Evolutionary conservation across 176 grass and related monocot species (phyloP).

Genomic region (Puya raimondii): DNA sequence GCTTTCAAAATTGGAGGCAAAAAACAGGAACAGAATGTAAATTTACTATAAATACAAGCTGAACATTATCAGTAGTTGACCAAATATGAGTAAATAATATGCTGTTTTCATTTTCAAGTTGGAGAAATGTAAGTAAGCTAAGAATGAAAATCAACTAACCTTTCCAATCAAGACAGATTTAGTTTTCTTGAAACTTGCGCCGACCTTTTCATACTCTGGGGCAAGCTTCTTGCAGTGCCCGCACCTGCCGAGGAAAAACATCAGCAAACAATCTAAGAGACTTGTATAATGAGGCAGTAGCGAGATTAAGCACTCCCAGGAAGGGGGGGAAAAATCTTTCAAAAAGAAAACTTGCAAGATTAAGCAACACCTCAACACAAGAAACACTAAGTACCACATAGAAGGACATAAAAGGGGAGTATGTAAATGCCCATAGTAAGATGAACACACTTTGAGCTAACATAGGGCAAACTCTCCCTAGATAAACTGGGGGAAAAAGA

Average conservation of each 20-base stretch:
- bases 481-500: background rate
- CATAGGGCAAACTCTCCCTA: background rate
- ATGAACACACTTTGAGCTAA: too few species aligned
- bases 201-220: slow-evolving; percentile 90
- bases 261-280: slow-evolving; percentile 10
- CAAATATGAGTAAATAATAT: too few species aligned
- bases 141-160: slow-evolving; percentile 29
- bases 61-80: too few species aligned
- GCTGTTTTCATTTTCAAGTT: too few species aligned
- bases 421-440: too few species aligned
- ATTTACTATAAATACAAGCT: too few species aligned
- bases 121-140: background rate
- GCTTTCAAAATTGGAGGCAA: too few species aligned
- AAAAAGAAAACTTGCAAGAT: too few species aligned
- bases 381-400: too few species aligned
- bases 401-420: too few species aligned
- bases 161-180: slow-evolving; percentile 91
- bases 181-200: slow-evolving; percentile 83
- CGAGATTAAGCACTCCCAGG: background rate
- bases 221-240: slow-evolving; percentile 99
- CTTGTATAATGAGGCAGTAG: background rate
- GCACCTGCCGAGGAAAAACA: slow-evolving; percentile 43
- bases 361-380: too few species aligned
- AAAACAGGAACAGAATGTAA: background rate
- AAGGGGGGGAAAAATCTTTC: too few species aligned